Conservation (phyloP, 108 stramenopile genomes). For the Nitzschia inconspicua region DNA sequence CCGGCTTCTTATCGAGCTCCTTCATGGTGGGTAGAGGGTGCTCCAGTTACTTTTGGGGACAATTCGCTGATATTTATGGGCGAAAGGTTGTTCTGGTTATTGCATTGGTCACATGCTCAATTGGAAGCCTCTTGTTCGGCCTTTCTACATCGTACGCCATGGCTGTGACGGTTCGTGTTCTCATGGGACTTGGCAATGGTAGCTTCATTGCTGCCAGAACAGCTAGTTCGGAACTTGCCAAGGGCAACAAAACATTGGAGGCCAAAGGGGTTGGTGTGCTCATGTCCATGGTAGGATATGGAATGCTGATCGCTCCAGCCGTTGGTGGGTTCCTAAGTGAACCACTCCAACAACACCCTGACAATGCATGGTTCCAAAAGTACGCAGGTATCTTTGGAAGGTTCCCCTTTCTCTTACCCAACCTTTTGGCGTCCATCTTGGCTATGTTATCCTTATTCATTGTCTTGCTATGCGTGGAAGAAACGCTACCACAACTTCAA, state of each 20-base stretch:
- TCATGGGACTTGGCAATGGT: conserved; percentile 9
- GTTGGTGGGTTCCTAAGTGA: conserved; percentile 56
- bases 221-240: conserved; percentile 31
- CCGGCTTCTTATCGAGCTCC: conserved; percentile 55
- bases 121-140: conserved; percentile 57
- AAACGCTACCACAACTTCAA: conserved; percentile 42
- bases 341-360: conserved; percentile 46
- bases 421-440: conserved; percentile 40
- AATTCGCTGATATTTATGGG: conserved; percentile 58
- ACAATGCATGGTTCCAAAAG: not conserved
- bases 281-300: not conserved
- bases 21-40: conserved; percentile 26
- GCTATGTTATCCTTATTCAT: conserved; percentile 27
- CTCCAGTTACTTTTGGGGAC: conserved; percentile 52
- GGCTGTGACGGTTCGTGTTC: conserved; percentile 50
- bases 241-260: conserved; percentile 38
- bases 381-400: conserved; percentile 3
- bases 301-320: conserved; percentile 52
- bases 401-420: conserved; percentile 64
- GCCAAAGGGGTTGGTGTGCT: conserved; percentile 16
- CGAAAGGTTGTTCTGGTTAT: conserved; percentile 44
- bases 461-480: conserved; percentile 37
- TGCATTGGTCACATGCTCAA: conserved; percentile 34
- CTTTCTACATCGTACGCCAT: conserved; percentile 33
- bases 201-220: not conserved